Conservation (phyloP, 352 stramenopile genomes). For the Pythium brassicae region DNA sequence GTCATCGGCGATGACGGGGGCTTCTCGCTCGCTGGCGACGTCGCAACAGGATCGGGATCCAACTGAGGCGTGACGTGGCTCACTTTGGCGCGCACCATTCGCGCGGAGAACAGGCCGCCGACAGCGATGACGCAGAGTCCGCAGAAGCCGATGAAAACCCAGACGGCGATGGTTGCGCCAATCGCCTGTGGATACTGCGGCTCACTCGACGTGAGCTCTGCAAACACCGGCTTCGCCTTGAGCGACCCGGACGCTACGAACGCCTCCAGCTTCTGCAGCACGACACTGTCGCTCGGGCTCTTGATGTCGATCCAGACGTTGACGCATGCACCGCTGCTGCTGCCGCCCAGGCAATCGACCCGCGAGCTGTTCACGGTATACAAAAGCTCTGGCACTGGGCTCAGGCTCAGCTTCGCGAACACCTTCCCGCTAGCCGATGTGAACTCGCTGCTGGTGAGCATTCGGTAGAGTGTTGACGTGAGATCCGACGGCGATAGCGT, state of each 20-base stretch:
- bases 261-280: conserved; percentile 49
- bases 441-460: conserved; percentile 39
- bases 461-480: conserved; percentile 43
- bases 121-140: conserved; percentile 23
- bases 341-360: conserved; percentile 19
- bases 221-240: conserved; percentile 36
- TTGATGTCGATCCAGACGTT: conserved; percentile 42
- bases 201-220: conserved; percentile 33
- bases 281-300: conserved; percentile 16
- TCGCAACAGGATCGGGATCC: conserved; percentile 2
- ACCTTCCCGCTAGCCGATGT: conserved; percentile 28
- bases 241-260: conserved; percentile 45
- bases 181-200: conserved; percentile 34
- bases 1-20: too few relatives aligned
- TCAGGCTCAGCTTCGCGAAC: conserved; percentile 31
- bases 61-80: conserved; percentile 40
- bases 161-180: conserved; percentile 46
- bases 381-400: conserved; percentile 31
- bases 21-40: not conserved
- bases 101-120: conserved; percentile 26
- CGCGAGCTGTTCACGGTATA: conserved; percentile 54
- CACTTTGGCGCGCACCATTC: conserved; percentile 29
- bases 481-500: conserved; percentile 36
- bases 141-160: conserved; percentile 60
- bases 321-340: conserved; percentile 23